Conservation (phyloP, 2,329 filamentous ascomycete genomes). For the Colletotrichum falcatum region DNA sequence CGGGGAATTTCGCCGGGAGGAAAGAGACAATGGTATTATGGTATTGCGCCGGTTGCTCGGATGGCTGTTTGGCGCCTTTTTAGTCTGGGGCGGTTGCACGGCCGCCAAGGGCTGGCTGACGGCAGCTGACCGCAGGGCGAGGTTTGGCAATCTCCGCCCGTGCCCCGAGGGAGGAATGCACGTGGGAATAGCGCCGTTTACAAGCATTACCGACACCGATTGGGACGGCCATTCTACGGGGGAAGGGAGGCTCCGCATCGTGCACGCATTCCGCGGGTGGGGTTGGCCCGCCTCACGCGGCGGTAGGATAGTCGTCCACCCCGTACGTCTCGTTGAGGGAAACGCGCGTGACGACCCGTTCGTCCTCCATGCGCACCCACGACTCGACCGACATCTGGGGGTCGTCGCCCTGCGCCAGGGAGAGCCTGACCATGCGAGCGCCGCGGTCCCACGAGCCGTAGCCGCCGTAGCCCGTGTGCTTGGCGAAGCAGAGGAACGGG, state of each 20-base stretch:
- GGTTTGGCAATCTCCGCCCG: constrained; percentile 30
- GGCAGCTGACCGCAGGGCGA: constrained; percentile 40
- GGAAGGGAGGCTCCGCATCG: constrained; percentile 3
- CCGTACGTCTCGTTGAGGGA: constrained; percentile 71
- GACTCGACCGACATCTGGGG: constrained; percentile 60
- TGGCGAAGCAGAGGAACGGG: constrained; percentile 65
- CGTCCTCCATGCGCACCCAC: constrained; percentile 71
- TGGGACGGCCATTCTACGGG: constrained; percentile 4
- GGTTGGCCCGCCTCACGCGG: constrained; percentile 16
- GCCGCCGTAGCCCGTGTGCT: constrained; percentile 77
- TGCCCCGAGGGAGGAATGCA: constrained; percentile 27
- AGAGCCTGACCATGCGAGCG: constrained; percentile 52
- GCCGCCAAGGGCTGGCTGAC: constrained; percentile 39
- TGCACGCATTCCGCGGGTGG: not conserved
- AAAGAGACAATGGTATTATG: constrained; percentile 38
- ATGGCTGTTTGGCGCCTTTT: constrained; percentile 25
- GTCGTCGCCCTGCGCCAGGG: constrained; percentile 50
- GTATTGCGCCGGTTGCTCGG: constrained; percentile 12
- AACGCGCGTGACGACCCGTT: constrained; percentile 62
- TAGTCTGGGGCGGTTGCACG: constrained; percentile 36
- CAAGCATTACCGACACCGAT: no score
- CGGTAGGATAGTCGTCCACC: constrained; percentile 61
- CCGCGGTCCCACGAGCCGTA: constrained; percentile 75
- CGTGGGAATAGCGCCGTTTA: constrained; percentile 29
- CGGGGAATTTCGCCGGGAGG: constrained; percentile 11